Percentiles rank a stretch among this genome's conserved stretches.
Evolutionary conservation across 2,329 filamentous ascomycete genomes (phyloP).

Genomic region (Niveomyces coronatus): DNA sequence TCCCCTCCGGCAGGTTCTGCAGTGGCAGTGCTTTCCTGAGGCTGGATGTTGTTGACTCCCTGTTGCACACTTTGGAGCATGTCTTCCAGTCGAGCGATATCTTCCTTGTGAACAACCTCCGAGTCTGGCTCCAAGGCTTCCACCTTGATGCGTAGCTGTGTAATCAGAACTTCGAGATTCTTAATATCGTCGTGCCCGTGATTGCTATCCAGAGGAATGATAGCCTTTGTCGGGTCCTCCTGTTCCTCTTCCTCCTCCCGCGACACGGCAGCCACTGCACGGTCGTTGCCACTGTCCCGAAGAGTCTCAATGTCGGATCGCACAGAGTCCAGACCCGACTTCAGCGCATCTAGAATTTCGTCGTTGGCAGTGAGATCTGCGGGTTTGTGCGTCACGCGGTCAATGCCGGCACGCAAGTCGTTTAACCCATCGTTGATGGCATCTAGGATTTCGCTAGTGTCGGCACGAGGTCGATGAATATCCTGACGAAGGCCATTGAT

Average conservation of each 20-base stretch:
- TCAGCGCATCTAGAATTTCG: conserved; percentile 81
- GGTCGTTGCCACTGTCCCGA: conserved; percentile 41
- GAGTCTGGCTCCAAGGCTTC: conserved; percentile 39
- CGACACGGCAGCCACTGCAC: conserved; percentile 35
- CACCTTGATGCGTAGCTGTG: conserved; percentile 73
- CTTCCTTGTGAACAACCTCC: conserved; percentile 35
- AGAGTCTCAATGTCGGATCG: conserved; percentile 67
- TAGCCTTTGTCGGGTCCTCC: conserved; percentile 16
- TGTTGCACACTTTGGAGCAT: conserved; percentile 38
- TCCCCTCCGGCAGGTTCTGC: conserved; percentile 13
- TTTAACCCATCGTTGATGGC: conserved; percentile 82
- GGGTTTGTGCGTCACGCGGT: conserved; percentile 67
- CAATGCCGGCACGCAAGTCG: conserved; percentile 65
- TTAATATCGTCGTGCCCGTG: conserved; percentile 67
- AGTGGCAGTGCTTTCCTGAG: conserved; percentile 18
- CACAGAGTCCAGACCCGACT: conserved; percentile 65
- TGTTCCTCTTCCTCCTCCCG: conserved; percentile 12
- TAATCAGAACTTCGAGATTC: conserved; percentile 73
- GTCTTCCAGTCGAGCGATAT: conserved; percentile 45
- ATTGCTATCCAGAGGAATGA: conserved; percentile 35
- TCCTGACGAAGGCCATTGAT: conserved; percentile 68
- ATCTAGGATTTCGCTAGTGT: conserved; percentile 81
- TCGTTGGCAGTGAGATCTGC: conserved; percentile 75
- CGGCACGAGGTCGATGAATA: conserved; percentile 54
- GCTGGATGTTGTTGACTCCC: conserved; percentile 34